phyloP scores from a whole-genome alignment of 352 stramenopile genomes.

The Globisporangium uncinulatum region DNA sequence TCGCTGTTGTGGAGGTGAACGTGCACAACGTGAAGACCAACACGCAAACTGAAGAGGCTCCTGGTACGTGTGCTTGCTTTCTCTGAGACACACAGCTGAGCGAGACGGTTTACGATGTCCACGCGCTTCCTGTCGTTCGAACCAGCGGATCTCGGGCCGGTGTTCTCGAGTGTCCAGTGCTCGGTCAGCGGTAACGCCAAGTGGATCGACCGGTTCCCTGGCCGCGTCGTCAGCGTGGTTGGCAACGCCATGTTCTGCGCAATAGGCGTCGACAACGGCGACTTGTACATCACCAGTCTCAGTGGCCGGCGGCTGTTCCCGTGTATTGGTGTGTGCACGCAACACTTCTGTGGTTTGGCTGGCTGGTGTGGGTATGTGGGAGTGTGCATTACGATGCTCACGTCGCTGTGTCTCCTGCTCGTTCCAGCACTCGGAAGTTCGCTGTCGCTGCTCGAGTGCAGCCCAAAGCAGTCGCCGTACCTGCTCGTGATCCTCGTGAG shows the following conservation, averaged over 20 bases:
- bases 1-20: constrained; percentile 38
- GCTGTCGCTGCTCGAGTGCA: constrained; percentile 72
- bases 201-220: constrained; percentile 80
- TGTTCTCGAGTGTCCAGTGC: constrained; percentile 75
- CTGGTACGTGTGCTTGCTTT: constrained; percentile 24
- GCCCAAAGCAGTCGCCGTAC: constrained; percentile 47
- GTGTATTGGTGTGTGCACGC: constrained; percentile 42
- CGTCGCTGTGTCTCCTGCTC: neutral
- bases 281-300: constrained; percentile 59
- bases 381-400: constrained; percentile 1
- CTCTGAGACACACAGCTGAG: neutral
- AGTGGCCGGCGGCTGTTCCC: constrained; percentile 72
- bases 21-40: constrained; percentile 58
- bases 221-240: constrained; percentile 39
- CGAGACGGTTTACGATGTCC: no score
- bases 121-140: neutral
- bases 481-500: constrained; percentile 65
- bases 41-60: constrained; percentile 29
- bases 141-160: constrained; percentile 40
- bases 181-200: constrained; percentile 40
- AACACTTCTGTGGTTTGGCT: no score
- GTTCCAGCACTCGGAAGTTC: constrained; percentile 49
- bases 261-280: constrained; percentile 51
- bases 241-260: constrained; percentile 67
- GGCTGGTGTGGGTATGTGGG: neutral